Percentiles rank a stretch among this genome's conserved stretches.
phyloP scores from a whole-genome alignment of 352 stramenopile genomes.

The Globisporangium okanoganense region DNA sequence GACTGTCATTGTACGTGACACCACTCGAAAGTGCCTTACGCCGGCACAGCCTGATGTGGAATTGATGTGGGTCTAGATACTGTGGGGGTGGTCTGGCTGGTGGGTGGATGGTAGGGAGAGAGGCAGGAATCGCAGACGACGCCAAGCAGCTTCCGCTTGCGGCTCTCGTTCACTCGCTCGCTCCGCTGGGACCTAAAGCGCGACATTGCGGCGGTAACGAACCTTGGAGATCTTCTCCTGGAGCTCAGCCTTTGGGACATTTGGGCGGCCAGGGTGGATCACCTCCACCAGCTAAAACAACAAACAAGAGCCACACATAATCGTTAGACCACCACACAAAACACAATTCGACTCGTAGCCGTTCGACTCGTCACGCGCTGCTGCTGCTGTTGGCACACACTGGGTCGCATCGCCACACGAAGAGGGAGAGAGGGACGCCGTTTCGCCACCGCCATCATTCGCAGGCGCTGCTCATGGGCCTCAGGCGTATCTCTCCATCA shows the following conservation, averaged over 20 bases:
- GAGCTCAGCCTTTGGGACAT: slow-evolving; percentile 97
- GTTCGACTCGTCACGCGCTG: neutral
- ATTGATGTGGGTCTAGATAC: neutral
- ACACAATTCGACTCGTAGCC: neutral
- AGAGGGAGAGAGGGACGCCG: too few relatives aligned
- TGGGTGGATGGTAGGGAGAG: neutral
- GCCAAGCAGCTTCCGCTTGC: neutral
- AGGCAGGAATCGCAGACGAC: neutral
- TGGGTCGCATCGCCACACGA: neutral
- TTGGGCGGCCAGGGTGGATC: slow-evolving; percentile 96
- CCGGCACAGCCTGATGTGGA: too few relatives aligned
- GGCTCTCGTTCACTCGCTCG: neutral
- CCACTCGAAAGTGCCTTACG: too few relatives aligned
- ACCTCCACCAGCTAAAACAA: slow-evolving; percentile 94
- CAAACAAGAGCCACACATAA: neutral
- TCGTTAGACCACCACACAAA: neutral
- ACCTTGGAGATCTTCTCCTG: slow-evolving; percentile 97
- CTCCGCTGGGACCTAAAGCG: neutral
- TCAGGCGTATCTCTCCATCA: too few relatives aligned
- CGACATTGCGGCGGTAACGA: slow-evolving; percentile 15
- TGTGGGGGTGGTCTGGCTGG: neutral
- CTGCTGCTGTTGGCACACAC: neutral
- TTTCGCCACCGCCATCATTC: too few relatives aligned
- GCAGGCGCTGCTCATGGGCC: too few relatives aligned
- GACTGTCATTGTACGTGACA: neutral